A percentile compares a stretch with the other conserved stretches of the same genome.
Conservation (phyloP, 1,139 yeast genomes). For the Lodderomyces jiufengensis region DNA sequence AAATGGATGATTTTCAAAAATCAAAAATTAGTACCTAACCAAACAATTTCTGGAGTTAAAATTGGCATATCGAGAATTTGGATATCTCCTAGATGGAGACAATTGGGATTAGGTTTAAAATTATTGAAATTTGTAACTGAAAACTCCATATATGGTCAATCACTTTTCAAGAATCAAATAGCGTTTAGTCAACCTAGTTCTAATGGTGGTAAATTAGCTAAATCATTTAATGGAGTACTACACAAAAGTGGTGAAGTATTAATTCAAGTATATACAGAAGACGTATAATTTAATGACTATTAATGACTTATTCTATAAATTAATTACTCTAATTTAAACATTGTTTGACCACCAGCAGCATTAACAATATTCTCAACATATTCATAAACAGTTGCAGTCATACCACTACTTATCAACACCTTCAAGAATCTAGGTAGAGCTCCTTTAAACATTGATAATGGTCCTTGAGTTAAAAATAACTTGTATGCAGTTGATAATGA, state of each 20-base stretch:
- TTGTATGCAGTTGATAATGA: conserved; percentile 70
- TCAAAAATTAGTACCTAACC: conserved; percentile 34
- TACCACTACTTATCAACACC: conserved; percentile 75
- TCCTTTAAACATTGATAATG: conserved; percentile 68
- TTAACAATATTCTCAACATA: conserved; percentile 51
- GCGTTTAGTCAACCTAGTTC: conserved; percentile 75
- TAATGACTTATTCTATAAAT: too few relatives aligned
- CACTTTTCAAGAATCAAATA: conserved; percentile 37
- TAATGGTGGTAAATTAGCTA: conserved; percentile 56
- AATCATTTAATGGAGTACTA: conserved; percentile 43
- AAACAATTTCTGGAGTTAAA: conserved; percentile 22
- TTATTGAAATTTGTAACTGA: conserved; percentile 40
- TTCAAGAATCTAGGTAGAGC: conserved; percentile 75
- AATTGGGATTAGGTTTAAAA: conserved; percentile 45
- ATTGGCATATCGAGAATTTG: conserved; percentile 67
- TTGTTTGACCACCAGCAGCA: conserved; percentile 47
- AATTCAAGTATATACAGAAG: conserved; percentile 49
- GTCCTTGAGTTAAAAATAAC: conserved; percentile 67
- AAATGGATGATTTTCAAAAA: conserved; percentile 49
- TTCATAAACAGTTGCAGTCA: conserved; percentile 68
- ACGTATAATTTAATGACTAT: conserved; percentile 1
- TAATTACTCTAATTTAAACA: conserved; percentile 26
- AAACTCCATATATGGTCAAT: conserved; percentile 51
- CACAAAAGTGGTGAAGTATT: conserved; percentile 50
- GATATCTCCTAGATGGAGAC: conserved; percentile 53